These are phyloP conservation scores for Aspergillus aculeatus DNA, from an alignment of 2,329 filamentous ascomycete species.

Conservation along the genomic window DNA sequence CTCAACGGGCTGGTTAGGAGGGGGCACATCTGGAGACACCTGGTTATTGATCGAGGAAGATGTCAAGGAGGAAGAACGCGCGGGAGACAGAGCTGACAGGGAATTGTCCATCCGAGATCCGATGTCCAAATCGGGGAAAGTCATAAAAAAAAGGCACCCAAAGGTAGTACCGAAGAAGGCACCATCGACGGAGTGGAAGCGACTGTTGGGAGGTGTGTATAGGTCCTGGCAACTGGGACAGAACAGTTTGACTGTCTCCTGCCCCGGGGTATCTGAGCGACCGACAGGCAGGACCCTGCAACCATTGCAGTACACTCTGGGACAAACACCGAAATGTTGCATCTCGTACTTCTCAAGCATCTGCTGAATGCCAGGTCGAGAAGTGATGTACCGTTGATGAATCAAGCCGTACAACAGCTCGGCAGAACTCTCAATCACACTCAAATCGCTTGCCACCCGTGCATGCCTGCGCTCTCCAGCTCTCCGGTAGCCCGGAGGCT, in stretches of 20 bases:
- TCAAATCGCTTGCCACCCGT: constrained; percentile 87
- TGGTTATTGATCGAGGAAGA: constrained; percentile 31
- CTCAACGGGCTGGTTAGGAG: constrained; percentile 49
- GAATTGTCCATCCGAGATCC: constrained; percentile 61
- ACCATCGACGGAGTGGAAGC: constrained; percentile 95
- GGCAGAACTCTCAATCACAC: constrained; percentile 94
- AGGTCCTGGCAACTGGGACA: constrained; percentile 96
- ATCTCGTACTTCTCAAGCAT: constrained; percentile 99
- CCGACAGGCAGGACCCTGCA: constrained; percentile 91
- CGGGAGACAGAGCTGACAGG: constrained; percentile 27
- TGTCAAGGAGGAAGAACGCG: constrained; percentile 28
- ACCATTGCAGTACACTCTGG: constrained; percentile 88
- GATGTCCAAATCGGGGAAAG: constrained; percentile 93
- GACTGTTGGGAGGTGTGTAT: constrained; percentile 94
- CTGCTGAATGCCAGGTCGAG: constrained; percentile 91
- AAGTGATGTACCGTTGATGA: constrained; percentile 98
- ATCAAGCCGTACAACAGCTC: constrained; percentile 98
- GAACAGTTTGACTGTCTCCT: constrained; percentile 97
- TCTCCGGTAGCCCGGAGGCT: constrained; percentile 44
- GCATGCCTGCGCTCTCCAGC: constrained; percentile 71
- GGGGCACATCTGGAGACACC: constrained; percentile 30
- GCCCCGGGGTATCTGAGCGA: constrained; percentile 88
- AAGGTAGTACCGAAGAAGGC: constrained; percentile 99
- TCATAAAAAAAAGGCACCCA: constrained; percentile 95
- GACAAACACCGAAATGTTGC: constrained; percentile 92